Percentiles rank a stretch among this genome's conserved stretches.
These are phyloP conservation scores for Hypoxylon sp. DNA, from an alignment of 2,329 filamentous ascomycete species.

Conservation along the genomic window DNA sequence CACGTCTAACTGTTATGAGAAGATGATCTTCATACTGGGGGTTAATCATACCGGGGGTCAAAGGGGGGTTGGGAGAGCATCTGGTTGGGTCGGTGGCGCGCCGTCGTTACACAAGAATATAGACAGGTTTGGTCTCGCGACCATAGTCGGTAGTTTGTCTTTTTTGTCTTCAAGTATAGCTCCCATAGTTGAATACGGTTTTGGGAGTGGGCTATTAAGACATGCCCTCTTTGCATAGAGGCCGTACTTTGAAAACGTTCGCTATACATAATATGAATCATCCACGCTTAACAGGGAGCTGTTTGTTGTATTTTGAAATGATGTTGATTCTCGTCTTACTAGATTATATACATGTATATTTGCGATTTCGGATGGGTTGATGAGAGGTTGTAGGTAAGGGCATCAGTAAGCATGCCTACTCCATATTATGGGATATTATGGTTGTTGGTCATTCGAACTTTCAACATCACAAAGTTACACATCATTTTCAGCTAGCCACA, in stretches of 20 bases:
- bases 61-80: constrained; percentile 35
- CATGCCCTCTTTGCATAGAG: not conserved
- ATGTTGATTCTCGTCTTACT: constrained; percentile 25
- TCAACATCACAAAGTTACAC: constrained; percentile 1
- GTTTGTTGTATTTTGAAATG: constrained; percentile 6
- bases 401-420: constrained; percentile 10
- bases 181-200: constrained; percentile 1
- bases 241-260: not conserved
- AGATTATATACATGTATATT: constrained; percentile 14
- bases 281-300: not conserved
- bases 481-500: not conserved
- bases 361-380: constrained; percentile 25
- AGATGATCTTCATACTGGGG: constrained; percentile 38
- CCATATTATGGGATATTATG: not conserved
- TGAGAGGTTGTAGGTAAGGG: constrained; percentile 21
- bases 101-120: constrained; percentile 36
- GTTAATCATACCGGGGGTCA: constrained; percentile 27
- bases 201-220: not conserved
- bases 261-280: not conserved
- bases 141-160: constrained; percentile 27
- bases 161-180: constrained; percentile 8
- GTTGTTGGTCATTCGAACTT: not conserved
- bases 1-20: constrained; percentile 39
- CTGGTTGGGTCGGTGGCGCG: constrained; percentile 41
- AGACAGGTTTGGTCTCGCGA: constrained; percentile 38